These are phyloP conservation scores for Venturia nashicola DNA, from an alignment of 2,329 filamentous ascomycete species.

Conservation along the genomic window DNA sequence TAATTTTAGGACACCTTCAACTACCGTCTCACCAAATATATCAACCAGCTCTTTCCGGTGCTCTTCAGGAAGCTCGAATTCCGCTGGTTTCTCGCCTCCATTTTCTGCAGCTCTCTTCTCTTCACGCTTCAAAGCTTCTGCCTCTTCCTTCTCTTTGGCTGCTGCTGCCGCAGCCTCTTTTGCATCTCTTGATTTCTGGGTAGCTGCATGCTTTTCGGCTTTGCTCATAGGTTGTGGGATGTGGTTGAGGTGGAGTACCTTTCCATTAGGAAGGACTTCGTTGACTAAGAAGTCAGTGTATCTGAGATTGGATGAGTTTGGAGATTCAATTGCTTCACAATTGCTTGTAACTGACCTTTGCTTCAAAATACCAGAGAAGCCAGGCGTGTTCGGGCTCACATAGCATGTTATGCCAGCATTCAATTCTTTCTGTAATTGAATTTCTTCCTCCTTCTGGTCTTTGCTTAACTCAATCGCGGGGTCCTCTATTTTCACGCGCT, in stretches of 20 bases:
- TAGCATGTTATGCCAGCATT: constrained; percentile 51
- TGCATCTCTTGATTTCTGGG: background rate
- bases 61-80: constrained; percentile 22
- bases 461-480: background rate
- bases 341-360: constrained; percentile 36
- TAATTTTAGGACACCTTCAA: constrained; percentile 40
- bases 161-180: constrained; percentile 4
- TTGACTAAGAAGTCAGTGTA: constrained; percentile 92
- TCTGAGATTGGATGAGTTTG: constrained; percentile 24
- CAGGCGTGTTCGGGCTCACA: constrained; percentile 42
- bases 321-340: background rate
- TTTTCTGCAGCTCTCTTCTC: background rate
- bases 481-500: constrained; percentile 7
- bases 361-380: constrained; percentile 55
- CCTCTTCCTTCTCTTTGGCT: background rate
- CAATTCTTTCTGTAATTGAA: constrained; percentile 24
- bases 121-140: background rate
- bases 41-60: constrained; percentile 25
- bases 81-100: background rate
- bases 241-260: constrained; percentile 56
- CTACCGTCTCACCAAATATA: constrained; percentile 40
- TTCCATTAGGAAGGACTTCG: constrained; percentile 66
- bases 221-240: constrained; percentile 8
- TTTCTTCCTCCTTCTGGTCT: background rate
- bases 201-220: background rate